Percentiles rank a stretch among this genome's conserved stretches.
These are phyloP conservation scores for Talaromyces trachyspermus DNA, from an alignment of 495 filamentous ascomycete genomes.

Conservation along the genomic window DNA sequence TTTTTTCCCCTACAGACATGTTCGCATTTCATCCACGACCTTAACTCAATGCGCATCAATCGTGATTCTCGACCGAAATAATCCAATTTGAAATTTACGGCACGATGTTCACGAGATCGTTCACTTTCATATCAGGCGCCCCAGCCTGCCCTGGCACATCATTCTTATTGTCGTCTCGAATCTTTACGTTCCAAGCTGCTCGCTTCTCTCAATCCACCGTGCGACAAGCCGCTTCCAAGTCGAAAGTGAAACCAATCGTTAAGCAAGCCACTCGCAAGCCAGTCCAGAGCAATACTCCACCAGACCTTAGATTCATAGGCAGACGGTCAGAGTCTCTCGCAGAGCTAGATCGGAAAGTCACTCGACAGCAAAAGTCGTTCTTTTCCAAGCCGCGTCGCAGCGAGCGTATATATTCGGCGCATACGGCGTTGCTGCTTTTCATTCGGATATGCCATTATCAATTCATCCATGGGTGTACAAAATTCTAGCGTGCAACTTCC, in stretches of 20 bases:
- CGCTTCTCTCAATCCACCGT: conserved; percentile 7
- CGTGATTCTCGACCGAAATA: not conserved
- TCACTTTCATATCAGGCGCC: conserved; percentile 22
- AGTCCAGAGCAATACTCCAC: not conserved
- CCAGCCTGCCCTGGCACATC: conserved; percentile 14
- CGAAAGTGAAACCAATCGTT: not conserved
- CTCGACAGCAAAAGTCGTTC: conserved; percentile 24
- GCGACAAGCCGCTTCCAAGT: conserved; percentile 8
- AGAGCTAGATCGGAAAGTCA: conserved; percentile 28
- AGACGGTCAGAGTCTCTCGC: conserved; percentile 22
- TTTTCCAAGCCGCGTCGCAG: conserved; percentile 59
- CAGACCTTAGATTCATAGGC: conserved; percentile 19
- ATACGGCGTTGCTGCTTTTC: conserved; percentile 47
- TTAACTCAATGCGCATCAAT: too few relatives aligned
- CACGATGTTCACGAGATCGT: conserved; percentile 22
- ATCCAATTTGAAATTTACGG: not conserved
- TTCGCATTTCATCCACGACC: not conserved
- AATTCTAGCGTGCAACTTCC: conserved; percentile 27
- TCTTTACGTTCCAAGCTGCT: conserved; percentile 1
- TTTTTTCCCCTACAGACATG: too few relatives aligned
- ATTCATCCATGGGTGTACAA: conserved; percentile 39
- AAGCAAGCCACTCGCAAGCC: not conserved
- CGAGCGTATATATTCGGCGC: conserved; percentile 48
- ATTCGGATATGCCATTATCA: conserved; percentile 47
- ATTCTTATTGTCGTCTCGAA: not conserved